Evolutionary conservation across 257 asterid species (phyloP).

Genomic region (Solanum arcanum): DNA sequence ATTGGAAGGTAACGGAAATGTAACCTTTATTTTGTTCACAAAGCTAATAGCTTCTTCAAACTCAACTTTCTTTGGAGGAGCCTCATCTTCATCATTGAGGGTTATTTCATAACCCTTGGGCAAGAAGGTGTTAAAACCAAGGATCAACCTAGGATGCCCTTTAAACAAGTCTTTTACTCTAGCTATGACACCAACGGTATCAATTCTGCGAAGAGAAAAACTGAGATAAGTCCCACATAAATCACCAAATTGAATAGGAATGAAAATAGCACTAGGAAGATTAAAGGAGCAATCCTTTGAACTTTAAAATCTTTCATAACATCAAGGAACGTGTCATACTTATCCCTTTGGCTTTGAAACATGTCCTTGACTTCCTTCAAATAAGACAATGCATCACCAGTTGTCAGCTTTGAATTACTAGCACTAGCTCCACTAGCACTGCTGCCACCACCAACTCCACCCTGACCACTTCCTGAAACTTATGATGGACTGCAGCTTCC

Average conservation of each 20-base stretch:
- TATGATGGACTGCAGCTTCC: constrained; percentile 56
- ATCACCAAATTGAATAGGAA: background rate
- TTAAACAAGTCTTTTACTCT: constrained; percentile 91
- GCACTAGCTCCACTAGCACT: constrained; percentile 32
- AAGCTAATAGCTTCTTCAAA: constrained; percentile 93
- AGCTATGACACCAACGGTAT: constrained; percentile 83
- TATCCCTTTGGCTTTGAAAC: constrained; percentile 79
- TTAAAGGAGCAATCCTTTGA: constrained; percentile 45
- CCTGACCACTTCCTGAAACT: constrained; percentile 26
- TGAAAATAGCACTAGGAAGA: background rate
- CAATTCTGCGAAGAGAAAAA: constrained; percentile 46
- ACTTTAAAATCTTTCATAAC: constrained; percentile 93
- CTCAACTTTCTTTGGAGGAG: constrained; percentile 87
- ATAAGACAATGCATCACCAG: constrained; percentile 78
- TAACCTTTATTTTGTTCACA: constrained; percentile 95
- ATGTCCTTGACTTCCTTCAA: constrained; percentile 90
- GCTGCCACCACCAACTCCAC: constrained; percentile 22
- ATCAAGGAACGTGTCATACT: constrained; percentile 73
- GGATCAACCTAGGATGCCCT: constrained; percentile 85
- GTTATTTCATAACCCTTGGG: constrained; percentile 98
- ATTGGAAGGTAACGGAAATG: background rate
- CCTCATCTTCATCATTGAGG: constrained; percentile 73
- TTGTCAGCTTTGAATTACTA: constrained; percentile 59
- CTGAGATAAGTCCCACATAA: background rate
- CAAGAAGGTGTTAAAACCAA: constrained; percentile 95